Conservation (phyloP, 164 flowering plant species). For the Macadamia tetraphylla region DNA sequence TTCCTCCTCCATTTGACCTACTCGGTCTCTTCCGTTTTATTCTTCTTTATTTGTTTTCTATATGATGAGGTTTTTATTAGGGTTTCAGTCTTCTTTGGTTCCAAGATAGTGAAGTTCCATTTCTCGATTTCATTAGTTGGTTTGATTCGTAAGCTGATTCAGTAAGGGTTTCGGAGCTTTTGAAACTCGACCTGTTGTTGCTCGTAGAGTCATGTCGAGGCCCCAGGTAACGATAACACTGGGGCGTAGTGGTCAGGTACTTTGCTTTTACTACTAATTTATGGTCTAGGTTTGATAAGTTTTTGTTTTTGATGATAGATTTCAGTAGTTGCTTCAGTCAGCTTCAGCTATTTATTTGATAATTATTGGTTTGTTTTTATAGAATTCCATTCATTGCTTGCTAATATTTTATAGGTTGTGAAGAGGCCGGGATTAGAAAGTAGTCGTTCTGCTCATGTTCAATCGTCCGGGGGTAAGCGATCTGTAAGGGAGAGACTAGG, state of each 20-base stretch:
- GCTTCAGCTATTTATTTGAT: no score
- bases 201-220: conserved; percentile 43
- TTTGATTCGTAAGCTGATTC: background rate
- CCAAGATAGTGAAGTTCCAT: background rate
- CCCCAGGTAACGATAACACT: conserved; percentile 65
- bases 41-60: no score
- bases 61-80: background rate
- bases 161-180: background rate
- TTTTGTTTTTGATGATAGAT: background rate
- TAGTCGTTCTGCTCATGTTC: conserved; percentile 22
- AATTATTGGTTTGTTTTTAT: no score
- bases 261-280: background rate
- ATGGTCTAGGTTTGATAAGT: background rate
- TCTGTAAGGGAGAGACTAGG: conserved; percentile 71
- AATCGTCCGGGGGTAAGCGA: conserved; percentile 46
- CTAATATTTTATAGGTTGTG: conserved; percentile 42
- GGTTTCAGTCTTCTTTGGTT: background rate
- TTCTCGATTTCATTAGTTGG: background rate
- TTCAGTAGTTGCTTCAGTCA: no score
- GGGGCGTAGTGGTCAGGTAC: conserved; percentile 69
- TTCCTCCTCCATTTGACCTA: no score
- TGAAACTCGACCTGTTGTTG: conserved; percentile 3
- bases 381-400: background rate
- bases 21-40: no score
- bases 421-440: conserved; percentile 51